Evolutionary conservation across 805 yeast genomes (phyloP).

Genomic region (Jamesozyma lodderae): DNA sequence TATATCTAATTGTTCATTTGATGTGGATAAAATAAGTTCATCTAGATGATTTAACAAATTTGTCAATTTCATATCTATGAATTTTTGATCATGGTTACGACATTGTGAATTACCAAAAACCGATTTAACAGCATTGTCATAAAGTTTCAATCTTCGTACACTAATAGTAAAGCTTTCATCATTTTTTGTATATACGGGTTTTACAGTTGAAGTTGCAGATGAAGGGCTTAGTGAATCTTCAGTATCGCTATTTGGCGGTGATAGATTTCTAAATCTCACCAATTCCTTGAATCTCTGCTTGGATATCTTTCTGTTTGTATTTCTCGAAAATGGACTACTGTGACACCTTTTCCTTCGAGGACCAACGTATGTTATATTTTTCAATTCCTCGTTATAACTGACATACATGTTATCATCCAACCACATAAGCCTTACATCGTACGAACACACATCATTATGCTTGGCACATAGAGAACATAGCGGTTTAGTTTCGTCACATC

Average conservation of each 20-base stretch:
- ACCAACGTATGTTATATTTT: no score
- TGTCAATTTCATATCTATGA: constrained; percentile 17
- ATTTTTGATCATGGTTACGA: constrained; percentile 14
- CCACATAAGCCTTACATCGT: constrained; percentile 28
- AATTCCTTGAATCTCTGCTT: constrained; percentile 14
- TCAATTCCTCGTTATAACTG: no score
- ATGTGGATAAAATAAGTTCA: not conserved
- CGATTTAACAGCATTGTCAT: constrained; percentile 21
- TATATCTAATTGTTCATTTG: not conserved
- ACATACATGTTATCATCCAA: constrained; percentile 19
- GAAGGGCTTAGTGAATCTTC: not conserved
- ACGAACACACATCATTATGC: constrained; percentile 22
- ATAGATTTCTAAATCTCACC: constrained; percentile 10
- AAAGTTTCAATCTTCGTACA: constrained; percentile 25
- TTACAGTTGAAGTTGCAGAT: not conserved
- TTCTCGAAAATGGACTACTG: no score
- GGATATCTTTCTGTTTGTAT: constrained; percentile 11
- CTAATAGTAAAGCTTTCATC: constrained; percentile 22
- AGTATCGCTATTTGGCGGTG: not conserved
- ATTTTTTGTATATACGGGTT: not conserved
- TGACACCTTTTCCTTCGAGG: no score
- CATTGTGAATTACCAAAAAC: constrained; percentile 12
- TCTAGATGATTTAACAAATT: constrained; percentile 10
- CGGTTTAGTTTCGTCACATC: constrained; percentile 26
- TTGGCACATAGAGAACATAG: constrained; percentile 22